Evolutionary conservation across 2,329 filamentous ascomycete species (phyloP), one percentile per base, ranked within the genome.

Genomic region (Ascocoryne sarcoides): DNA sequence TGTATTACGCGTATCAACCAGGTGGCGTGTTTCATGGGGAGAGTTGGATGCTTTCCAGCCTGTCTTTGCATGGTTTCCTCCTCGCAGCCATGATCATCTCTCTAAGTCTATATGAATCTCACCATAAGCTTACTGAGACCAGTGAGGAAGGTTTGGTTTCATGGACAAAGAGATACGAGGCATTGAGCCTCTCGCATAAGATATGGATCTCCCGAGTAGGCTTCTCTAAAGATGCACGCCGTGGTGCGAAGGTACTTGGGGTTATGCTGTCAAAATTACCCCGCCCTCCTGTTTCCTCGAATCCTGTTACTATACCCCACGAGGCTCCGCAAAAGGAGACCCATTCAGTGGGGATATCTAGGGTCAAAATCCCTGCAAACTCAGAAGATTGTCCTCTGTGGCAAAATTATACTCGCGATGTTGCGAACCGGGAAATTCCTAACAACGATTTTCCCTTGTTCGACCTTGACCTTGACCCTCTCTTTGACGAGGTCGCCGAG

Each of bases 1-100:
- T 47, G 26, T 19, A 45, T 30, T 3, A 5, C n/a, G 39, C 42
- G 4, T 40, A 39, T 29, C 36, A 39, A 9, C 45, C 42, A 3
- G 45, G 37, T 4, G 42, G 45, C 4, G 32, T 35, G 28, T 20
- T 45, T 10, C 35, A 32, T 26, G 26, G 36, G 4, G 42, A 45
- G 15, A 40, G 35, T 10, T 49, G 44, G 44, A 46, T 46, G 44
- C 28, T 43, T n/a, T 42, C 40, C 3, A 40, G 12, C 19, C 41
- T 49, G 18, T 20, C 42, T 5, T 17, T 44, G 10, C 41, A 49
- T 26, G 44, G 44, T 23, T 49, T 44, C 5, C 36, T 46, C 3
- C 37, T 46, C 1, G 46, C 44, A 1, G 44, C 43, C 2, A 46
- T 49, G 41, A 40, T 49, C 23, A 41, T 46, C 10, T 46, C 43